These are phyloP conservation scores for Eudorina sp. DNA, from an alignment of 139 green algal genomes.

Conservation along the genomic window DNA sequence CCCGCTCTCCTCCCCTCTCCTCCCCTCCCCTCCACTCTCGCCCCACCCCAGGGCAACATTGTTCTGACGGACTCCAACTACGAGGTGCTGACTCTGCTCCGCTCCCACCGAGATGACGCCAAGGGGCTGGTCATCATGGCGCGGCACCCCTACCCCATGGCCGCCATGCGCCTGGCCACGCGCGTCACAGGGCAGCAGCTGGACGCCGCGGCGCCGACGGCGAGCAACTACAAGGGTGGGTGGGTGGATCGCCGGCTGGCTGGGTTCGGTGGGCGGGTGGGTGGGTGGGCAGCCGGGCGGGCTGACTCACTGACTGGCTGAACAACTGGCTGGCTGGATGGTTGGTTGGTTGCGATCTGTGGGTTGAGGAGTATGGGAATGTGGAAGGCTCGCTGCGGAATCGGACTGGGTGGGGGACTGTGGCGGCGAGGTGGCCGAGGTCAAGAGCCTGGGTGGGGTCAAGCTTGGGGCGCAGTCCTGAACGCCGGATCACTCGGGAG, in stretches of 20 bases:
- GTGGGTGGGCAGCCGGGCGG: too few relatives aligned
- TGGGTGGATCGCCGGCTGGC: not conserved
- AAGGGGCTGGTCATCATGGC: constrained; percentile 85
- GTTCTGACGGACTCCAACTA: constrained; percentile 93
- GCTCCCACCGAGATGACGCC: constrained; percentile 93
- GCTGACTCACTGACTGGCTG: too few relatives aligned
- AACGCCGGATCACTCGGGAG: too few relatives aligned
- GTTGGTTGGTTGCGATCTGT: too few relatives aligned
- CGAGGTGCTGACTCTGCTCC: constrained; percentile 93
- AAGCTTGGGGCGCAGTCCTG: too few relatives aligned
- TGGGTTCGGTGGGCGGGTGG: too few relatives aligned
- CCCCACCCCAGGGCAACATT: constrained; percentile 90
- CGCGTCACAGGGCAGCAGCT: constrained; percentile 25
- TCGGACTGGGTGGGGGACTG: too few relatives aligned
- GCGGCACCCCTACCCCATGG: constrained; percentile 75
- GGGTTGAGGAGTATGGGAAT: too few relatives aligned
- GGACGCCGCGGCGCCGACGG: constrained; percentile 7
- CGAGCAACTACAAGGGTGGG: constrained; percentile 32
- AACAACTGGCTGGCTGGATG: too few relatives aligned
- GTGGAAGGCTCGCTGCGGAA: too few relatives aligned
- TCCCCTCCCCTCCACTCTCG: not conserved
- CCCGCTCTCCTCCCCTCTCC: not conserved
- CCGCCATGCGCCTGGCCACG: constrained; percentile 60
- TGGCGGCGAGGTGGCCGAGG: too few relatives aligned
- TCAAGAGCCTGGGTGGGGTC: too few relatives aligned